Base-by-base conservation (phyloP, 2,329 filamentous ascomycete species). In the Pseudovirgaria hyperparasitica region DNA sequence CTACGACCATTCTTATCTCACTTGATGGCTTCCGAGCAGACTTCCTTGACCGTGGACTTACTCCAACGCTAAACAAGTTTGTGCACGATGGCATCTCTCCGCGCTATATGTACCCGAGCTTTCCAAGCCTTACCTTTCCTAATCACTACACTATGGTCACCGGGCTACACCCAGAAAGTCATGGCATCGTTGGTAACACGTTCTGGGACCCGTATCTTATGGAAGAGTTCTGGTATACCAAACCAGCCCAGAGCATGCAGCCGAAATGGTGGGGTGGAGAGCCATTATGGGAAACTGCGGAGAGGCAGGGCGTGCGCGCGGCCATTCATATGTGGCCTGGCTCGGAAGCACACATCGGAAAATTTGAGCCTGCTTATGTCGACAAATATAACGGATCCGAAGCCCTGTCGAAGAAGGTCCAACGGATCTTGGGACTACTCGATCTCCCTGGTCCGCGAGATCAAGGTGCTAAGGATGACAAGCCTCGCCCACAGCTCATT, bases 311-410 rank as follows among this genome's bases (percentile, higher is more conserved):
- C 5, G 63, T 92, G 17, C 70, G 72, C 30, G 74, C 76, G 16
- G 90, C 84, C 1, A 74, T 98, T 15, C 90, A 98, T 51, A 98
- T 98, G 90, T 98, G 90, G 90, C 90, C 90, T 2, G 90, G 90
- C 2, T 92, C 82, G 22, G 90, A 98, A 57, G 86, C 86, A 5
- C 76, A 84, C 49, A 79, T 92, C 34, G 65, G 72, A 9, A 63
- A 67, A n/a, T 62, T 76, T 11, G 75, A 86, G 36, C 82, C 86
- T 3, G 76, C 72, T 7, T 82, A 82, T 43, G 52, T 96, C 25
- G 90, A 96, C 57, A 77, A 74, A 42, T 98, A 71, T 58, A 87
- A 93, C 40, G 76, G 72, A 6, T 69, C 76, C 1, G 86, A 94
- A 56, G 49, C 62, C 17, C 65, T 98, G 2, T 51, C 70, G 0